A percentile compares a stretch with the other conserved stretches of the same genome.
phyloP scores from a whole-genome alignment of 352 stramenopile genomes.

The Pythium monospermum region DNA sequence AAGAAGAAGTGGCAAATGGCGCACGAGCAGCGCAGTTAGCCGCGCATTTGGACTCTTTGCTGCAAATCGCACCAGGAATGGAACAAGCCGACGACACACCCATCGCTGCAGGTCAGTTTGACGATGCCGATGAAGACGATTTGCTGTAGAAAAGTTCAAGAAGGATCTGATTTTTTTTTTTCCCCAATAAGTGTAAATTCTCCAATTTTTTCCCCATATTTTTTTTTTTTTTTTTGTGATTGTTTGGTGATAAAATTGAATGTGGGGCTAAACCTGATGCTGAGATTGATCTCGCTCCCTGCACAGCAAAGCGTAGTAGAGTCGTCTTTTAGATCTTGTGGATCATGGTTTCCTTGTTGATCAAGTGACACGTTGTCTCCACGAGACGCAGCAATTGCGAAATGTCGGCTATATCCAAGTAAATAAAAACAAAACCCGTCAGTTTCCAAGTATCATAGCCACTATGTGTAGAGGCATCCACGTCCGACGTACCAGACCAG shows the following conservation, averaged over 20 bases:
- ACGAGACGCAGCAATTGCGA: conserved; percentile 94
- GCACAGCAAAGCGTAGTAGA: no score
- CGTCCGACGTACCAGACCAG: conserved; percentile 82
- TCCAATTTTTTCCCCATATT: no score
- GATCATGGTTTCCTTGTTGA: conserved; percentile 99
- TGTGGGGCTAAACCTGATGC: no score
- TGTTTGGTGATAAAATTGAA: no score
- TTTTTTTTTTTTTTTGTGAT: no score
- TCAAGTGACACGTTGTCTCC: conserved; percentile 97
- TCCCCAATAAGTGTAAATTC: no score
- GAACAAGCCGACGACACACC: conserved; percentile 16
- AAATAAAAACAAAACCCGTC: no score
- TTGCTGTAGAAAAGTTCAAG: no score
- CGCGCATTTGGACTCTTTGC: conserved; percentile 64
- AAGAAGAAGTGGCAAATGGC: conserved; percentile 66
- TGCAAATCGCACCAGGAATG: conserved; percentile 51
- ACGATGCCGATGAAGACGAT: conserved; percentile 73
- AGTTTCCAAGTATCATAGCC: background rate
- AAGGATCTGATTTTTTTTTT: no score
- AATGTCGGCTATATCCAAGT: conserved; percentile 80
- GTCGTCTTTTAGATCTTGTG: conserved; percentile 89
- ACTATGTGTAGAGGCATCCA: conserved; percentile 1
- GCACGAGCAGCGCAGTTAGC: conserved; percentile 53
- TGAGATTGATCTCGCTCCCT: no score
- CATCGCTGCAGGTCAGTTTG: conserved; percentile 70